These are phyloP conservation scores for Strobilomyces echinocephalus DNA, from an alignment of 768 basidiomycete species.

Conservation along the genomic window DNA sequence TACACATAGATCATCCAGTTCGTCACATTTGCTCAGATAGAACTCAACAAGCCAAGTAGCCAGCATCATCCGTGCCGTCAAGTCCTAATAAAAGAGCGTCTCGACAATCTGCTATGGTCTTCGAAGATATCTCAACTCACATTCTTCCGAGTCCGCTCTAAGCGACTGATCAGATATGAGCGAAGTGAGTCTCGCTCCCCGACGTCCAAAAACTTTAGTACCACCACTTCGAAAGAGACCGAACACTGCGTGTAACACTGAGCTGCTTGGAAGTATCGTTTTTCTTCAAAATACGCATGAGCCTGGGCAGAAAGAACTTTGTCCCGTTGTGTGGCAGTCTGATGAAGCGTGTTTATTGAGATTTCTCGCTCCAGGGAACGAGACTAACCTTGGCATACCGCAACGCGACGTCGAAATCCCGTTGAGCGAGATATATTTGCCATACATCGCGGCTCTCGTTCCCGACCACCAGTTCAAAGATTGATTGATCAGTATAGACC, in stretches of 20 bases:
- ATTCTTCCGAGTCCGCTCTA: slow-evolving; percentile 79
- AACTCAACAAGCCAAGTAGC: slow-evolving; percentile 99
- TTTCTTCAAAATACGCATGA: slow-evolving; percentile 69
- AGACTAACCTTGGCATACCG: slow-evolving; percentile 71
- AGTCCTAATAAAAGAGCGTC: slow-evolving; percentile 50
- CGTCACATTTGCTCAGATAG: slow-evolving; percentile 94
- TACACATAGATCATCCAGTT: slow-evolving; percentile 89
- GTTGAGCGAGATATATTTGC: slow-evolving; percentile 81
- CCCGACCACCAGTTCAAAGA: slow-evolving; percentile 79
- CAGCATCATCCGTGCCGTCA: slow-evolving; percentile 94
- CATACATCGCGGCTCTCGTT: slow-evolving; percentile 95
- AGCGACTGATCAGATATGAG: slow-evolving; percentile 80
- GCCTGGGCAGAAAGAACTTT: slow-evolving; percentile 81
- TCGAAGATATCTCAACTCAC: slow-evolving; percentile 40
- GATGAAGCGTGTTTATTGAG: slow-evolving; percentile 5
- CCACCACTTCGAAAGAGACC: slow-evolving; percentile 84
- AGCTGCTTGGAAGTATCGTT: slow-evolving; percentile 85
- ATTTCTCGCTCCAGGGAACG: neutral
- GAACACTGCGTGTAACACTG: slow-evolving; percentile 90
- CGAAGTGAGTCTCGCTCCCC: slow-evolving; percentile 88
- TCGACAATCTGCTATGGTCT: neutral
- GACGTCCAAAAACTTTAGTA: slow-evolving; percentile 83
- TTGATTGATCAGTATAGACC: slow-evolving; percentile 84
- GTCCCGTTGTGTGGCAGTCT: slow-evolving; percentile 89
- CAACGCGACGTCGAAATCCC: slow-evolving; percentile 73